Base-by-base conservation (phyloP, 768 basidiomycete species). In the Cyclocybe cylindracea region DNA sequence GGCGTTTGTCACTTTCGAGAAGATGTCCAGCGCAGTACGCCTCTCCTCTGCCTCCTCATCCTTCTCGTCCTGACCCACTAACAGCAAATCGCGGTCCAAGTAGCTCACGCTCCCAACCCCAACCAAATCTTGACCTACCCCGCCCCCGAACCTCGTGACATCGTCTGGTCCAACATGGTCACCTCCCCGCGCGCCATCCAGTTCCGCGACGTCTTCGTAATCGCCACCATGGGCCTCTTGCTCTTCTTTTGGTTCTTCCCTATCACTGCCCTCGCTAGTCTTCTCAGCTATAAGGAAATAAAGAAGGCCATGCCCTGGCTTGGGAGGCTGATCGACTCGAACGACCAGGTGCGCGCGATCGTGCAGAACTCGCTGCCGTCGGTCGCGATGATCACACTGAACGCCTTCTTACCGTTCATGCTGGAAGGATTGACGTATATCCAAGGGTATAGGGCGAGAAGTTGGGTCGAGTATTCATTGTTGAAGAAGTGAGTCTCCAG, bases 1-100 rank as follows among this genome's bases (percentile, higher is more conserved):
- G 31, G 97, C 94, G 0, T 99, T 98, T 62, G 90, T 98, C 14
- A 98, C 97, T 0, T 98, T 99, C 60, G 93, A 97, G 71, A 92
- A 92, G 63, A 91, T 95, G 85, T 89, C 91, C 1, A 88, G 87
- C 59, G 92, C 94, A 19, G 92, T 94, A 66, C 19, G 51, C 51
- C 18, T 14, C 33, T 39, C 14, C 13, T 44, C 2, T 46, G 7
- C 24, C 39, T 44, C 19, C 36, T 43, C 45, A 39, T 19, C 39
- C 35, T 13, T 31, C 13, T 6, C 24, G 16, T 39, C 38, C 33
- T 53, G n/a, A 57, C 13, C 10, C 18, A 16, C 31, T 35, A 53
- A 0, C 57, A 89, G 80, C 95, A 99, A 88, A 86, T 90, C 39
- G 95, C 93, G 1, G 77, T 89, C 5, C 95, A 98, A 68, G 79